A percentile compares a stretch with the other conserved stretches of the same genome.
phyloP scores from a whole-genome alignment of 1,284 basidiomycete genomes.

The Sanghuangporus sanghuang region DNA sequence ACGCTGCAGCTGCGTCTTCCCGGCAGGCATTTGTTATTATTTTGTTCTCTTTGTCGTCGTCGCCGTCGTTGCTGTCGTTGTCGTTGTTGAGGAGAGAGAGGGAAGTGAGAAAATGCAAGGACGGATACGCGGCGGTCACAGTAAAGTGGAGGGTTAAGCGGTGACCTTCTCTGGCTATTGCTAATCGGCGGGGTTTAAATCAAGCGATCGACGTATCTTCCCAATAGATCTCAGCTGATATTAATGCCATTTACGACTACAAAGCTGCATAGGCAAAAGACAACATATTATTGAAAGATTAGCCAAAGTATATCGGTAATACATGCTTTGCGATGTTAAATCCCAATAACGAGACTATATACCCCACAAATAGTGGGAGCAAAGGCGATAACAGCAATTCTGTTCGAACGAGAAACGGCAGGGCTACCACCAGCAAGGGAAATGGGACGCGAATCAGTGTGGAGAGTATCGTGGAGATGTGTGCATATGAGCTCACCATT shows the following conservation, averaged over 20 bases:
- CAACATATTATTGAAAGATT: slow-evolving; percentile 24
- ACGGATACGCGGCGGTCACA: neutral
- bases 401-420: slow-evolving; percentile 87
- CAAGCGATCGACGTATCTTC: neutral
- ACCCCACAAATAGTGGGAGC: slow-evolving; percentile 77
- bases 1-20: slow-evolving; percentile 56
- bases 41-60: slow-evolving; percentile 1
- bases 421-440: slow-evolving; percentile 39
- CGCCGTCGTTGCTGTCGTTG: neutral
- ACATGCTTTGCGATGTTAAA: slow-evolving; percentile 84
- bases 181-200: slow-evolving; percentile 17
- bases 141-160: neutral
- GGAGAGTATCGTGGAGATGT: neutral
- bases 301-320: slow-evolving; percentile 75
- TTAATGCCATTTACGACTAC: neutral
- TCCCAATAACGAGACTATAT: slow-evolving; percentile 81
- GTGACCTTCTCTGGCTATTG: neutral
- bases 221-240: neutral
- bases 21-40: slow-evolving; percentile 14
- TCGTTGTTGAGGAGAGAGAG: slow-evolving; percentile 5
- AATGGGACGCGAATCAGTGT: neutral
- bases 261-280: neutral
- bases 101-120: neutral
- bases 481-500: slow-evolving; percentile 48
- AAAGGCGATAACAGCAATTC: slow-evolving; percentile 85